A percentile compares a stretch with the other conserved stretches of the same genome.
phyloP scores from a whole-genome alignment of 768 basidiomycete genomes.

The Mycena venus region DNA sequence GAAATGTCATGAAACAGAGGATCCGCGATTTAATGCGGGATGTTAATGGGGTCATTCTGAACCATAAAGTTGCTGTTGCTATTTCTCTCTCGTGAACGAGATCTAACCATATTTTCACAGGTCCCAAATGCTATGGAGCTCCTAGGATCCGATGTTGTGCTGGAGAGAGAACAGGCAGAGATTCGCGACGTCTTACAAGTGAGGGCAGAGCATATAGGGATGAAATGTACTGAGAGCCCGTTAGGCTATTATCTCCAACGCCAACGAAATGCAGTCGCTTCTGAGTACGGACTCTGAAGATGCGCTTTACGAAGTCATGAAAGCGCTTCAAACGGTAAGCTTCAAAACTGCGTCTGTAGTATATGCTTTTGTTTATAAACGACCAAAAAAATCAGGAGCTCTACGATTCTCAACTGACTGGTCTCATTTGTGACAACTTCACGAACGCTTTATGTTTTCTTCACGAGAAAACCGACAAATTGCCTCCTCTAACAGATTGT shows the following conservation, averaged over 20 bases:
- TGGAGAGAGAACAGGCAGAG: neutral
- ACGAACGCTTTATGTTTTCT: constrained; percentile 55
- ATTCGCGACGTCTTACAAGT: constrained; percentile 1
- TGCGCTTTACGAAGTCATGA: constrained; percentile 56
- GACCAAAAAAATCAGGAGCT: constrained; percentile 44
- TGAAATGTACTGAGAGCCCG: constrained; percentile 49
- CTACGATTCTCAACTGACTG: constrained; percentile 45
- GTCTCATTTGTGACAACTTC: constrained; percentile 48
- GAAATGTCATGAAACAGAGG: constrained; percentile 55
- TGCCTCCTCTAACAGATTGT: constrained; percentile 61
- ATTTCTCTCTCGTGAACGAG: neutral
- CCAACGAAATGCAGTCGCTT: constrained; percentile 51
- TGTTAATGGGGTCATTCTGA: constrained; percentile 51
- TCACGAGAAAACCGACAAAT: constrained; percentile 50
- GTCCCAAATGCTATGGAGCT: neutral
- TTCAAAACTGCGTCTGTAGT: neutral
- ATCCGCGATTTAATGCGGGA: constrained; percentile 53
- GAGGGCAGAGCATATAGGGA: constrained; percentile 34
- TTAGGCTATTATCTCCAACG: constrained; percentile 46
- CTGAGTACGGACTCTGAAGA: constrained; percentile 45
- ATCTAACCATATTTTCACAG: neutral
- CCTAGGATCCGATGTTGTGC: neutral
- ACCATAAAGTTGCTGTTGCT: constrained; percentile 52
- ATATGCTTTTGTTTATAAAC: neutral
- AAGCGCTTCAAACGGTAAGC: constrained; percentile 55